Conservation (phyloP, 805 yeast genomes). For the Hanseniaspora mollemarum region DNA sequence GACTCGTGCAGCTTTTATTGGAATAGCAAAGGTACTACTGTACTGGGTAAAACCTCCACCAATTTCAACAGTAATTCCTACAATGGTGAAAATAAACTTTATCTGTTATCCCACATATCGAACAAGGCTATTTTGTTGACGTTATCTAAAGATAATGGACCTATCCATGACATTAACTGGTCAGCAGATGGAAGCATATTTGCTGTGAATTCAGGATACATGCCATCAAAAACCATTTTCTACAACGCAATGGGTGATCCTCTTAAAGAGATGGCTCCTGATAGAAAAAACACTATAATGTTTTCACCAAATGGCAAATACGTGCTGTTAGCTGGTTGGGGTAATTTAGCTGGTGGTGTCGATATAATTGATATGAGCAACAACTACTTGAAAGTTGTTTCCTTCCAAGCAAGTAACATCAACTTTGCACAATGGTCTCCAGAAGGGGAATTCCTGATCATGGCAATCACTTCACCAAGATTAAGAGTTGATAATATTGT, state of each 20-base stretch:
- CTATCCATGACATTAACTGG: constrained; percentile 96
- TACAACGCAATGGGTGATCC: constrained; percentile 89
- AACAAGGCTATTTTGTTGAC: constrained; percentile 80
- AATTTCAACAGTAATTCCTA: constrained; percentile 95
- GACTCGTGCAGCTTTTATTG: constrained; percentile 85
- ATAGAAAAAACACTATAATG: constrained; percentile 77
- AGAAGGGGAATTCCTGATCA: constrained; percentile 81
- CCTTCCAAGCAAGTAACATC: constrained; percentile 86
- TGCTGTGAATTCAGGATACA: constrained; percentile 92
- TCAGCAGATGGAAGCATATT: constrained; percentile 92
- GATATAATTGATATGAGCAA: constrained; percentile 88
- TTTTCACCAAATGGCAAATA: constrained; percentile 92
- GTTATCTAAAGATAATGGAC: constrained; percentile 75
- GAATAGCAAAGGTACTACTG: constrained; percentile 90
- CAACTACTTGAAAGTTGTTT: constrained; percentile 56
- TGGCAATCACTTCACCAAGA: constrained; percentile 96
- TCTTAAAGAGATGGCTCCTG: constrained; percentile 70
- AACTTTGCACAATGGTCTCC: constrained; percentile 98
- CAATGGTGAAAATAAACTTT: constrained; percentile 91
- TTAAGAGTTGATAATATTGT: constrained; percentile 92
- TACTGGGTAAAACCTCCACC: constrained; percentile 84
- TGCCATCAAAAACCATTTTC: constrained; percentile 93
- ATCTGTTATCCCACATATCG: constrained; percentile 71
- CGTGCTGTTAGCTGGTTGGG: constrained; percentile 91
- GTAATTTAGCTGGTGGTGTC: constrained; percentile 92